These are phyloP conservation scores for Saraca asoca DNA, from an alignment of 331 rosid species.

Conservation along the genomic window DNA sequence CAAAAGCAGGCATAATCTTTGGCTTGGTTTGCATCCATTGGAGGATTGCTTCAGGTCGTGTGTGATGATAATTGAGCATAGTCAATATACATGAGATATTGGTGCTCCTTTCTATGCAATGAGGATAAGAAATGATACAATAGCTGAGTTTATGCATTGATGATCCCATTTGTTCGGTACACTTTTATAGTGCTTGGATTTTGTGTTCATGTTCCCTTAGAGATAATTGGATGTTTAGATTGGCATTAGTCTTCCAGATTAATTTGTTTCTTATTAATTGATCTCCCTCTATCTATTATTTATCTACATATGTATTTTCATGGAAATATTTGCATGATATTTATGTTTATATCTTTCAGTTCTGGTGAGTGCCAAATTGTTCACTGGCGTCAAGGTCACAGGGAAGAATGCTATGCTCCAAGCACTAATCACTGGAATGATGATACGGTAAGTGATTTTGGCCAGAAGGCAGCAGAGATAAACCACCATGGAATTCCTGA, in stretches of 20 bases:
- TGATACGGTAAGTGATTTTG: not conserved
- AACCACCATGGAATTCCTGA: slow-evolving; percentile 34
- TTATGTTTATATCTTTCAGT: slow-evolving; percentile 48
- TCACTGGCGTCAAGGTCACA: slow-evolving; percentile 98
- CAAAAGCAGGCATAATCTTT: not conserved
- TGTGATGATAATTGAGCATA: not conserved
- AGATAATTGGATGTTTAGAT: no score
- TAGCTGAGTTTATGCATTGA: slow-evolving; percentile 2
- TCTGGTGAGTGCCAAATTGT: slow-evolving; percentile 83
- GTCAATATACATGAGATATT: not conserved
- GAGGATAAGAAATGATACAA: not conserved
- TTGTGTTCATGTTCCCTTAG: no score
- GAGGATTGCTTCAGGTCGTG: not conserved
- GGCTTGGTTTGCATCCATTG: not conserved
- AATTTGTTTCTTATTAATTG: no score
- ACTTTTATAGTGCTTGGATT: no score
- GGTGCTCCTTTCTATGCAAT: slow-evolving; percentile 4
- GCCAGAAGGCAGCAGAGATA: not conserved
- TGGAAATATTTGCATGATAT: no score
- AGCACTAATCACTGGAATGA: slow-evolving; percentile 18
- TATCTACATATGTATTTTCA: no score
- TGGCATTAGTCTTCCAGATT: no score
- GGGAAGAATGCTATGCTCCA: slow-evolving; percentile 74
- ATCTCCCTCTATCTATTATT: no score
- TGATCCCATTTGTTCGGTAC: not conserved